Evolutionary conservation across 257 asterid species (phyloP), one percentile per base, ranked within the genome.

Genomic region (Ophiorrhiza pumila): DNA sequence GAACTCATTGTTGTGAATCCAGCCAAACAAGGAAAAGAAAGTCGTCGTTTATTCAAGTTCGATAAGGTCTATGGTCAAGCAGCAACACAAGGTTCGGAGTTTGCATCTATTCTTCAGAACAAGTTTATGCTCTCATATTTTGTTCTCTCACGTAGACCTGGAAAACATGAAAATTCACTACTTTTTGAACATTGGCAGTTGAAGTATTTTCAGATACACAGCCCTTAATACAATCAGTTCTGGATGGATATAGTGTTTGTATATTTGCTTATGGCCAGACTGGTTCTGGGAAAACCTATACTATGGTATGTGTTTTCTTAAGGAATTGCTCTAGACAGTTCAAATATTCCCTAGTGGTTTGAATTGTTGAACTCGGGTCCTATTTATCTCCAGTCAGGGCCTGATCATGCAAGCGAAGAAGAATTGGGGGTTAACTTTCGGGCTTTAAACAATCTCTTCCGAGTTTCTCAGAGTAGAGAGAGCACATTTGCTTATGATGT

Each of bases 251-350:
- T 73, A 95, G 86, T 58, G 97, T 90, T 4, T 95, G 99, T 25
- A 95, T 95, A 61, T 92, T 95, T 73, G 99, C 98, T 14, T 95
- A 92, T 57, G 99, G 99, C 32, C 99, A 95, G 79, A 95, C 98
- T 70, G 99, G 99, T 76, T 95, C 99, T 0, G 99, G 99, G 29
- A 95, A 95, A 79, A 92, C 98, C 55, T 89, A 92, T 66, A 95
- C 99, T 0, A 95, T 95, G 99, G 99, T 95, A 87, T 31, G 80
- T 65, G 39, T 10, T 12, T 10, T 15, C 50, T 39, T 45, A 15
- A 25, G 5, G 49, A 35, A 49, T 32, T 32, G 22, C 43, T 62
- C 23, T 53, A 35, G 32, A n/a, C 58, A 65, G 35, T 63, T 69
- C 39, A 55, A 65, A 63, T 60, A 3, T 17, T 35, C 39, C 37